A percentile compares a stretch with the other conserved stretches of the same genome.
Evolutionary conservation across 306 rosid species (phyloP).

Genomic region (Prosopis cineraria): DNA sequence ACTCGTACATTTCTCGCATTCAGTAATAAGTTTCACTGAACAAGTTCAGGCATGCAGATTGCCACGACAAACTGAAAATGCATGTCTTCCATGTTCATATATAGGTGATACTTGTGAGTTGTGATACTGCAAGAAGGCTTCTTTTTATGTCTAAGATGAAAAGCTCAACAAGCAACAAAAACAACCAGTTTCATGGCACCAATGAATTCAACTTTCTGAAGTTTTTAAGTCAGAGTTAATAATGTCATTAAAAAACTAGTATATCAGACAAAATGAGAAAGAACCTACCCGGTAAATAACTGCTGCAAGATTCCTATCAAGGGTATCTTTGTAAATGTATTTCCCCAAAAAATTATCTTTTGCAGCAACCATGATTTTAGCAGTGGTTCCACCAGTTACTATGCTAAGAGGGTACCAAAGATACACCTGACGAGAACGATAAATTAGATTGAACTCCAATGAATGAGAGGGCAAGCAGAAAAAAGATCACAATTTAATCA

Average conservation of each 20-base stretch:
- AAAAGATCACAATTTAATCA: not conserved
- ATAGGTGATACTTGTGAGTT: not conserved
- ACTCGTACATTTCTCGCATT: not conserved
- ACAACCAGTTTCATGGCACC: not conserved
- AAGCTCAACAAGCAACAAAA: not conserved
- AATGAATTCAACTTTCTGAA: not conserved
- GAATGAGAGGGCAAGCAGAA: not conserved
- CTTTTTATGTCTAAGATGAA: not conserved
- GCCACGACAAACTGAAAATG: not conserved
- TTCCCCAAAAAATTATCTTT: constrained; percentile 92
- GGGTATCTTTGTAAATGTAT: constrained; percentile 91
- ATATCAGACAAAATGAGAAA: not conserved
- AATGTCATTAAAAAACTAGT: not conserved
- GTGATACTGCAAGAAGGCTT: not conserved
- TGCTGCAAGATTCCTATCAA: constrained; percentile 85
- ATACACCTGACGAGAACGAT: constrained; percentile 54
- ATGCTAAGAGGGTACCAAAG: constrained; percentile 96
- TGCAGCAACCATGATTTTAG: constrained; percentile 96
- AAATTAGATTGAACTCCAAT: not conserved
- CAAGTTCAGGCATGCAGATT: not conserved
- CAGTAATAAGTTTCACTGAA: not conserved
- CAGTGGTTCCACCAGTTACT: constrained; percentile 88
- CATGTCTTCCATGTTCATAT: not conserved
- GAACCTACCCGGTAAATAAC: constrained; percentile 73
- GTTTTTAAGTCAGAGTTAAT: not conserved